Evolutionary conservation across 768 basidiomycete species (phyloP), one percentile per base, ranked within the genome.

Genomic region (Lactarius tabidus): DNA sequence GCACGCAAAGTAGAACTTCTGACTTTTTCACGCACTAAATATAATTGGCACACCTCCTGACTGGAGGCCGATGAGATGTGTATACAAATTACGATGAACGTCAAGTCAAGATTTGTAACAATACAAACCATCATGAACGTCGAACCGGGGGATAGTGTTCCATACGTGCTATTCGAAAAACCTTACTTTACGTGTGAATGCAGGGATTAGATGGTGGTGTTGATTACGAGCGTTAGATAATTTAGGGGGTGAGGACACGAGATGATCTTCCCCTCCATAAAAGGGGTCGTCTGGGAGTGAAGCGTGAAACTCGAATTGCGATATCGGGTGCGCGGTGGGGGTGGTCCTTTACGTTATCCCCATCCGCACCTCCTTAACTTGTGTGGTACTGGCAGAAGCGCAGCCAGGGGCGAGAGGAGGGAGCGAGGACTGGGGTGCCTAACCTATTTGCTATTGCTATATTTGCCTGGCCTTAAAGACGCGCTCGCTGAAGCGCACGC

Each of bases 381-480:
- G 26, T 66, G 65, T 66, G 65, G 60, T 53, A 62, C 64, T 18
- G 23, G 48, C 45, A 10, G 23, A 3, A 6, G 59, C 59, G 60
- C 48, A 55, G 35, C 69, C 66, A 74, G 43, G 45, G 45, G 12
- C 23, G 23, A 14, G 14, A 23, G n/a, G 23, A 51, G 26, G 45
- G 45, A 23, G 48, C 26, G 14, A 26, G 12, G 26, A 26, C 12
- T 12, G 23, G 23, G 45, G 14, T 51, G 48, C 45, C 45, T 48
- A 51, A 26, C 10, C 8, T 51, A 51, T 51, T 41, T 41, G 41
- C 20, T 20, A 20, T 41, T 41, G 41, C 20, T 41, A 20, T 41
- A 12, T 20, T 41, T 61, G 73, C 64, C 71, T 62, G 56, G 71
- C 70, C 72, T 85, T 83, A 76, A 83, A 86, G 60, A 84, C 76